Evolutionary conservation across 2,329 filamentous ascomycete genomes (phyloP).

Genomic region (Colletotrichum chrysophilum): DNA sequence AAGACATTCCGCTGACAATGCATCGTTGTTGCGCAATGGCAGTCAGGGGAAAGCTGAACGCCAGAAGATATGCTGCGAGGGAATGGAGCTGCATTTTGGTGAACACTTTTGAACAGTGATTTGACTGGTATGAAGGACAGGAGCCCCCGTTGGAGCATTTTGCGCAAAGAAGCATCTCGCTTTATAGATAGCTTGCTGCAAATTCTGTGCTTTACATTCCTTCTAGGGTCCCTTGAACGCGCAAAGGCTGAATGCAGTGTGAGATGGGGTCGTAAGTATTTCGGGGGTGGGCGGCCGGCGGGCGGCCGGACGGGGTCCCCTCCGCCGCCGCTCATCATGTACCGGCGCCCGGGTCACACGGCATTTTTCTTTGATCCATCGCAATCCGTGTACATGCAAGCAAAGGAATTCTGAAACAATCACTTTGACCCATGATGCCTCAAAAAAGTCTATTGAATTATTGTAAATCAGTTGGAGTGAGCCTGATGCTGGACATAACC

Average conservation of each 20-base stretch:
- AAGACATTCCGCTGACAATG: too few species aligned
- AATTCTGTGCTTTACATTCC: too few species aligned
- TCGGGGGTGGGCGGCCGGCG: not conserved
- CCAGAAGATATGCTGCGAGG: not conserved
- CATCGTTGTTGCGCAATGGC: not conserved
- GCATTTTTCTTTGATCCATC: too few species aligned
- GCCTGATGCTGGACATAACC: too few species aligned
- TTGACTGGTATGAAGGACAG: not conserved
- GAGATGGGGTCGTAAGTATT: not conserved
- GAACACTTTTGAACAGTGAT: too few species aligned
- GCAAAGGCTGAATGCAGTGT: too few species aligned
- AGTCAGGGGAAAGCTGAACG: not conserved
- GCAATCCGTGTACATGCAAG: not conserved
- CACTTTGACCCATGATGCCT: too few species aligned
- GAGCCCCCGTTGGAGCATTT: too few species aligned
- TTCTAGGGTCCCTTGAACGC: too few species aligned
- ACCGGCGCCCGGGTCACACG: not conserved
- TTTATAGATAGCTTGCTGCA: too few species aligned
- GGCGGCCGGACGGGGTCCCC: not conserved
- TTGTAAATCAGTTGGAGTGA: too few species aligned
- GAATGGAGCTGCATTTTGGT: not conserved
- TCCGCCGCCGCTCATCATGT: not conserved
- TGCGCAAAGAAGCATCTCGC: not conserved
- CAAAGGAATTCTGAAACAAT: not conserved
- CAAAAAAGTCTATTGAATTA: too few species aligned